These are phyloP conservation scores for Metschnikowia proteae DNA, from an alignment of 805 yeast species.

Conservation along the genomic window DNA sequence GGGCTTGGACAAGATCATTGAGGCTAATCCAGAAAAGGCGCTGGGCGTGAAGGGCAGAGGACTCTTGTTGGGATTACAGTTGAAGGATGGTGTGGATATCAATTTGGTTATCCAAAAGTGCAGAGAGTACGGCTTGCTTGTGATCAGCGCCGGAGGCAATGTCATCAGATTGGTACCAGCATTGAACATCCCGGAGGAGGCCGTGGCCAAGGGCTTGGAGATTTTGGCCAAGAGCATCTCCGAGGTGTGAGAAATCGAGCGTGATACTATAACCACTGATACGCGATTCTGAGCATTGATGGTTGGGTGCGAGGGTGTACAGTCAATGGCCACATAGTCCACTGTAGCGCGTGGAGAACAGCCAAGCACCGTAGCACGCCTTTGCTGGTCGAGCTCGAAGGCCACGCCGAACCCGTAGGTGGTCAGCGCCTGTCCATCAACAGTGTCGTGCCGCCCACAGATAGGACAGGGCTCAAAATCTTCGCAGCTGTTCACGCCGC, in stretches of 20 bases:
- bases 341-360: no score
- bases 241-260: slow-evolving; percentile 12
- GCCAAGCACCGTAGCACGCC: no score
- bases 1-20: slow-evolving; percentile 48
- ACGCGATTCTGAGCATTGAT: no score
- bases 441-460: slow-evolving; percentile 3
- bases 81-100: slow-evolving; percentile 54
- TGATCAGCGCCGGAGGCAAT: slow-evolving; percentile 90
- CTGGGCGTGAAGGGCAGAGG: slow-evolving; percentile 84
- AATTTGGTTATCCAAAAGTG: slow-evolving; percentile 60
- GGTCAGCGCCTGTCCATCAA: no score
- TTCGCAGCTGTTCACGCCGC: slow-evolving; percentile 2
- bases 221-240: slow-evolving; percentile 58
- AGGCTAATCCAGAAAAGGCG: slow-evolving; percentile 57
- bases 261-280: no score
- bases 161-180: slow-evolving; percentile 92
- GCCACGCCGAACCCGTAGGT: no score
- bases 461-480: not conserved
- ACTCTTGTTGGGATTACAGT: slow-evolving; percentile 78
- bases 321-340: no score
- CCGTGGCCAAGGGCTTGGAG: slow-evolving; percentile 65
- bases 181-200: slow-evolving; percentile 70
- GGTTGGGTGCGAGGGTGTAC: no score
- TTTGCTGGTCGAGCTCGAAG: no score
- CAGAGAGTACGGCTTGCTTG: slow-evolving; percentile 73